Percentiles rank a stretch among this genome's conserved stretches.
These are phyloP conservation scores for Dalbergia cultrata DNA, from an alignment of 306 rosid genomes.

Conservation along the genomic window DNA sequence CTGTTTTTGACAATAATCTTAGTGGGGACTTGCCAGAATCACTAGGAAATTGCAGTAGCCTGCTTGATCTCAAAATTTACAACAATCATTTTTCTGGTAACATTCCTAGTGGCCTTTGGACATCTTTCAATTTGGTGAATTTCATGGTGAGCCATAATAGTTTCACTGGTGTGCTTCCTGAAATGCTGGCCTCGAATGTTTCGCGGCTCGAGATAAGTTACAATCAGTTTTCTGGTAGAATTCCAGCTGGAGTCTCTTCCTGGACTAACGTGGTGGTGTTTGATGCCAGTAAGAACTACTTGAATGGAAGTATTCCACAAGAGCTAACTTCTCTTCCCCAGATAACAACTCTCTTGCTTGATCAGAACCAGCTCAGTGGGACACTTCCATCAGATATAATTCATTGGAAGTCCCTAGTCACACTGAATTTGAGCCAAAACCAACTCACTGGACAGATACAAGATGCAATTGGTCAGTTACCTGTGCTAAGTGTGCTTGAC, in stretches of 20 bases:
- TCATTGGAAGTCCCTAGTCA: slow-evolving; percentile 58
- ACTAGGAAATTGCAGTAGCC: slow-evolving; percentile 47
- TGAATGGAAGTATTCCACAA: slow-evolving; percentile 67
- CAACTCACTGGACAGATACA: slow-evolving; percentile 66
- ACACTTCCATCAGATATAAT: slow-evolving; percentile 53
- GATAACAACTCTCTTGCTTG: slow-evolving; percentile 56
- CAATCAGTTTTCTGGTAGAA: slow-evolving; percentile 66
- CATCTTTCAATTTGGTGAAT: slow-evolving; percentile 42
- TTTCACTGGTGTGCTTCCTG: slow-evolving; percentile 49
- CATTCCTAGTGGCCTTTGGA: slow-evolving; percentile 54
- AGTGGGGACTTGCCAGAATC: slow-evolving; percentile 46
- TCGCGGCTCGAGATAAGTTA: slow-evolving; percentile 51
- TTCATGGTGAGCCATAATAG: slow-evolving; percentile 51
- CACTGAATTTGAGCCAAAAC: slow-evolving; percentile 60
- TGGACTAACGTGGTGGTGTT: slow-evolving; percentile 62
- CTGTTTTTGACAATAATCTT: slow-evolving; percentile 38
- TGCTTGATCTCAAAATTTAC: slow-evolving; percentile 37
- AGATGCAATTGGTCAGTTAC: slow-evolving; percentile 51
- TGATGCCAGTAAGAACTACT: slow-evolving; percentile 64
- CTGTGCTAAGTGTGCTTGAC: slow-evolving; percentile 62
- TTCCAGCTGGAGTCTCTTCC: slow-evolving; percentile 60
- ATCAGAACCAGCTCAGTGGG: slow-evolving; percentile 62
- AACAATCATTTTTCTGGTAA: slow-evolving; percentile 46
- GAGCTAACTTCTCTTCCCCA: slow-evolving; percentile 60
- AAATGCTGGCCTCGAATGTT: slow-evolving; percentile 39